These are phyloP conservation scores for Daldinia concentrica DNA, from an alignment of 495 filamentous ascomycete genomes.

Conservation along the genomic window DNA sequence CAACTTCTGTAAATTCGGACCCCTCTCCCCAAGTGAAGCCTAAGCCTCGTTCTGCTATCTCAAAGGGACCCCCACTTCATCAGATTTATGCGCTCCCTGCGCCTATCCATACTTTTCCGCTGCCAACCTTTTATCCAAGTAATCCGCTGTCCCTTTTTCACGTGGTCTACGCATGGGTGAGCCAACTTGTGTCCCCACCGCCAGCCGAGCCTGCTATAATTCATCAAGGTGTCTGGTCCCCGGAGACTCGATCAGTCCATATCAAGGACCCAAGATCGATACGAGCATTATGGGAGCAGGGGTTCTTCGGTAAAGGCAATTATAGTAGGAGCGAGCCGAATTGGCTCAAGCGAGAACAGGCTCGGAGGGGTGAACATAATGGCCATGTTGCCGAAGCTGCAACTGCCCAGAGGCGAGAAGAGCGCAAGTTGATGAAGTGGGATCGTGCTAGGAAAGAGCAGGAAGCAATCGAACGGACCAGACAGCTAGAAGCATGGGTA, in stretches of 20 bases:
- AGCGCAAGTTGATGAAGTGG: constrained; percentile 84
- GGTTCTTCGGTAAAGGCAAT: constrained; percentile 94
- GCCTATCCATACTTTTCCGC: constrained; percentile 79
- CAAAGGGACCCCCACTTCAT: constrained; percentile 57
- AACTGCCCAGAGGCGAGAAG: constrained; percentile 78
- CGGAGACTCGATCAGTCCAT: constrained; percentile 82
- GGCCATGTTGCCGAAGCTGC: constrained; percentile 73
- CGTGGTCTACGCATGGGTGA: constrained; percentile 77
- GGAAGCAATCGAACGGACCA: constrained; percentile 75
- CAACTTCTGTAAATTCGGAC: constrained; percentile 27
- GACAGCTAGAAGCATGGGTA: constrained; percentile 39
- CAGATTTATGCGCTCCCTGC: constrained; percentile 82
- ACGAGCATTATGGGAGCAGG: constrained; percentile 88
- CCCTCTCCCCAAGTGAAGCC: constrained; percentile 21
- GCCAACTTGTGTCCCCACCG: constrained; percentile 72
- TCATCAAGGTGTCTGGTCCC: constrained; percentile 79
- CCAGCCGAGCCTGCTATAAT: constrained; percentile 70
- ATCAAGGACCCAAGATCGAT: constrained; percentile 79
- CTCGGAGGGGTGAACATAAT: constrained; percentile 67
- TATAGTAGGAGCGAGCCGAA: constrained; percentile 93
- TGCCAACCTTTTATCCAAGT: constrained; percentile 87
- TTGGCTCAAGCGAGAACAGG: constrained; percentile 87
- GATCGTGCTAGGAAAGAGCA: constrained; percentile 87
- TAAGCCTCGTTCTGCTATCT: constrained; percentile 28
- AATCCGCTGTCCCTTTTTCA: constrained; percentile 90